phyloP scores from a whole-genome alignment of 1,284 basidiomycete genomes.

The Athelia psychrophila region DNA sequence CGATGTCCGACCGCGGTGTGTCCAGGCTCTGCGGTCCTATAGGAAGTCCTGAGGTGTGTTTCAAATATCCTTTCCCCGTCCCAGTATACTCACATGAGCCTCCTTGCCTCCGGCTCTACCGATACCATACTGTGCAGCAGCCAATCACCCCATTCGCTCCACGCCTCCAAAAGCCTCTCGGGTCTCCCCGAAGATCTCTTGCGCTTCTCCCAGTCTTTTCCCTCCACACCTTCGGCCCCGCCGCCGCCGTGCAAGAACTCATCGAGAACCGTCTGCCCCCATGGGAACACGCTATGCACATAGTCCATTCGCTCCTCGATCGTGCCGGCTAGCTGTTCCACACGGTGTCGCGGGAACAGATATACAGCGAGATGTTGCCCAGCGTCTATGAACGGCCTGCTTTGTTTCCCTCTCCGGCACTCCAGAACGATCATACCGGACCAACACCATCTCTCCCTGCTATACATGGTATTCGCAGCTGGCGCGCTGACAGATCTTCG shows the following conservation, averaged over 20 bases:
- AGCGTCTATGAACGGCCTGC: slow-evolving; percentile 32
- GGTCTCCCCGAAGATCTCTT: slow-evolving; percentile 36
- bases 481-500: slow-evolving; percentile 50
- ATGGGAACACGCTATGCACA: slow-evolving; percentile 40
- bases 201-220: slow-evolving; percentile 60
- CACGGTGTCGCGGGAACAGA: slow-evolving; percentile 44
- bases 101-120: too few species aligned
- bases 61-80: slow-evolving; percentile 6
- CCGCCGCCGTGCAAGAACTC: slow-evolving; percentile 41
- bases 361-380: slow-evolving; percentile 54
- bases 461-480: slow-evolving; percentile 63
- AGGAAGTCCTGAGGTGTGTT: slow-evolving; percentile 55
- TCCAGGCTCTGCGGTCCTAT: slow-evolving; percentile 64
- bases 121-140: neutral
- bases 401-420: slow-evolving; percentile 22
- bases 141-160: slow-evolving; percentile 24
- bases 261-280: slow-evolving; percentile 52
- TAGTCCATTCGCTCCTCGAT: slow-evolving; percentile 52
- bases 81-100: neutral
- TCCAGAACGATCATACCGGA: slow-evolving; percentile 27
- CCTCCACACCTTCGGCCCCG: slow-evolving; percentile 58
- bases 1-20: slow-evolving; percentile 57
- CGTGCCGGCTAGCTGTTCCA: slow-evolving; percentile 59
- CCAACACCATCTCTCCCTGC: slow-evolving; percentile 55
- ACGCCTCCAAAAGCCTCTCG: slow-evolving; percentile 23